These are phyloP conservation scores for Hypoxylon lenormandii DNA, from an alignment of 495 filamentous ascomycete genomes.

Conservation along the genomic window DNA sequence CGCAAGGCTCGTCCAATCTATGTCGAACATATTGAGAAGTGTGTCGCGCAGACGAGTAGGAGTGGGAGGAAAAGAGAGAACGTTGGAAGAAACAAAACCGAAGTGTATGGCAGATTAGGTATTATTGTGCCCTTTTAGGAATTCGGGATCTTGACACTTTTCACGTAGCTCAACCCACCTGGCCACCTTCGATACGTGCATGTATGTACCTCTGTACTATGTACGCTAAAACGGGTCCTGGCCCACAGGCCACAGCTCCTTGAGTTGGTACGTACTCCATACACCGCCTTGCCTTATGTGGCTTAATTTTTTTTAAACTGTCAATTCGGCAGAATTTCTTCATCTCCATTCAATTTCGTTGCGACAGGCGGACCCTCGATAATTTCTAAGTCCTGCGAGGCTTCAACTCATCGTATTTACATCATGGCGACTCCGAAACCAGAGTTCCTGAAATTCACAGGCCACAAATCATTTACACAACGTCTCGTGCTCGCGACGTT, in stretches of 20 bases:
- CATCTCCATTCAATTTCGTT: slow-evolving; percentile 14
- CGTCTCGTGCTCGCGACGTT: slow-evolving; percentile 91
- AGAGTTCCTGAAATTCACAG: slow-evolving; percentile 74
- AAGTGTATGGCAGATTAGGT: slow-evolving; percentile 21
- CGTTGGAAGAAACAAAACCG: slow-evolving; percentile 24
- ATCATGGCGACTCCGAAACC: slow-evolving; percentile 59
- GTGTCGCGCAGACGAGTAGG: slow-evolving; percentile 19
- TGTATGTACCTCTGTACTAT: slow-evolving; percentile 23
- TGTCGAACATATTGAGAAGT: slow-evolving; percentile 61
- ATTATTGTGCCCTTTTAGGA: slow-evolving; percentile 38
- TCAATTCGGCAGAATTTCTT: slow-evolving; percentile 43
- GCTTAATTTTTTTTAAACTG: slow-evolving; percentile 27
- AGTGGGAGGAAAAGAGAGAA: slow-evolving; percentile 6
- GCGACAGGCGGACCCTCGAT: slow-evolving; percentile 10
- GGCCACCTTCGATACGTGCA: slow-evolving; percentile 18
- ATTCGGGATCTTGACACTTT: slow-evolving; percentile 55
- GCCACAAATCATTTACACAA: slow-evolving; percentile 82
- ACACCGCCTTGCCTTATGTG: slow-evolving; percentile 43
- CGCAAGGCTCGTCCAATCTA: slow-evolving; percentile 83
- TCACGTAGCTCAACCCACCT: slow-evolving; percentile 40
- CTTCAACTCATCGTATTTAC: slow-evolving; percentile 2
- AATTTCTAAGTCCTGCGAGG: slow-evolving; percentile 13
- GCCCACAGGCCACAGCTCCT: slow-evolving; percentile 17
- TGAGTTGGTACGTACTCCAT: slow-evolving; percentile 27
- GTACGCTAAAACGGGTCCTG: slow-evolving; percentile 23